These are phyloP conservation scores for Chlorella variabilis DNA, from an alignment of 163 green algal species.

Conservation along the genomic window DNA sequence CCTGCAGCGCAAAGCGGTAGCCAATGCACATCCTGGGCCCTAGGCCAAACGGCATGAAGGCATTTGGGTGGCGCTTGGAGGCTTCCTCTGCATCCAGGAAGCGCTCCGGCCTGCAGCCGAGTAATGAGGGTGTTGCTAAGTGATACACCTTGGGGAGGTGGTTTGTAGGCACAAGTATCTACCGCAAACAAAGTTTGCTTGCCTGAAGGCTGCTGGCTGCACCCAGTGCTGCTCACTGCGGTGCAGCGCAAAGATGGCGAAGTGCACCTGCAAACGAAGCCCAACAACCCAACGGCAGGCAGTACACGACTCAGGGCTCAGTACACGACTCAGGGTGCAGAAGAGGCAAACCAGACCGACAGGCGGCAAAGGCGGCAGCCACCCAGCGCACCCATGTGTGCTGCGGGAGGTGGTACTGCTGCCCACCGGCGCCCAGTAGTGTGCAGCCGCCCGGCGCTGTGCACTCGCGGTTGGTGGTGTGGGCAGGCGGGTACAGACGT, in stretches of 20 bases:
- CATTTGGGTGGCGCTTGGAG: slow-evolving; percentile 15
- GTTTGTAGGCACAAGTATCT: too few species aligned
- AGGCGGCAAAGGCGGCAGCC: too few species aligned
- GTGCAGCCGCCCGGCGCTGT: slow-evolving; percentile 21
- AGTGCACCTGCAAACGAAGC: too few species aligned
- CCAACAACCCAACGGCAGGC: too few species aligned
- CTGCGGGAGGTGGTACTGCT: slow-evolving; percentile 12
- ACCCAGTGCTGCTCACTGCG: slow-evolving; percentile 46
- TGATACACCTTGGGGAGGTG: too few species aligned
- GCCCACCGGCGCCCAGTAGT: background rate
- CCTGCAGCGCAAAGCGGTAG: slow-evolving; percentile 35
- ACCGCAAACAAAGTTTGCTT: slow-evolving; percentile 33
- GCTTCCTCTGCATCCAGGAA: slow-evolving; percentile 8
- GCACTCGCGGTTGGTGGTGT: slow-evolving; percentile 36
- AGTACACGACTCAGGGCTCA: too few species aligned
- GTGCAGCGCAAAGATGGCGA: slow-evolving; percentile 62
- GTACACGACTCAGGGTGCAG: too few species aligned
- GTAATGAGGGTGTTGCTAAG: too few species aligned
- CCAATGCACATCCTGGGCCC: slow-evolving; percentile 45
- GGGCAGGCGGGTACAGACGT: slow-evolving; percentile 64
- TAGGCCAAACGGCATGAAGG: slow-evolving; percentile 42
- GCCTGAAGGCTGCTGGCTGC: slow-evolving; percentile 55
- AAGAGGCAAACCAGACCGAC: too few species aligned
- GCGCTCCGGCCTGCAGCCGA: slow-evolving; percentile 13
- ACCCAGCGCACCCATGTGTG: too few species aligned